Evolutionary conservation across 2,329 filamentous ascomycete species (phyloP).

Genomic region (Pseudogymnoascus sp.): DNA sequence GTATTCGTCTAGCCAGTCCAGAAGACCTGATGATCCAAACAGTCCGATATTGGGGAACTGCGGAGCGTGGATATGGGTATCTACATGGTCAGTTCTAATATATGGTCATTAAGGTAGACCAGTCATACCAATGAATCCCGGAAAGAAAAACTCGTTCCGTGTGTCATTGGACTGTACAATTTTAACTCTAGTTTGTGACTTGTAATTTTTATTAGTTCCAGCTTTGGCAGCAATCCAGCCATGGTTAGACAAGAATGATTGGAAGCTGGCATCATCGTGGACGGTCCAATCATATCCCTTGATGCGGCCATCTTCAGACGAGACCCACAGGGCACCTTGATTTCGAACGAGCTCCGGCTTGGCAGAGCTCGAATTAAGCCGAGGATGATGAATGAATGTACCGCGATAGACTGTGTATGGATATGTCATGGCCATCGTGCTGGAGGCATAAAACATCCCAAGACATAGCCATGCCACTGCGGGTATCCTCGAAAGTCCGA

Average conservation of each 20-base stretch:
- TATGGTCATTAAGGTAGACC: no score
- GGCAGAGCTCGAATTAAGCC: background rate
- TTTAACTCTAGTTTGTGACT: background rate
- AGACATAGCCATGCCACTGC: background rate
- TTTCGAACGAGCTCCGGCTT: constrained; percentile 8
- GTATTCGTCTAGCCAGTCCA: constrained; percentile 58
- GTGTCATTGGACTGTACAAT: background rate
- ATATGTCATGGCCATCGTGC: background rate
- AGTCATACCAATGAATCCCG: constrained; percentile 66
- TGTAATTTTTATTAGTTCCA: background rate
- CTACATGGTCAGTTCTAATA: constrained; percentile 25
- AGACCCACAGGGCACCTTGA: constrained; percentile 4
- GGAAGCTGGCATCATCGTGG: background rate
- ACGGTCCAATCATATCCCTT: background rate
- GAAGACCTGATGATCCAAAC: constrained; percentile 25
- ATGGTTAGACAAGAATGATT: background rate
- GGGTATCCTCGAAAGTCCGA: background rate
- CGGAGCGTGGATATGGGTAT: constrained; percentile 65
- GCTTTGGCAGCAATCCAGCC: background rate
- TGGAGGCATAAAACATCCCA: background rate
- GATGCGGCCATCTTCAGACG: background rate
- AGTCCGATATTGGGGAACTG: constrained; percentile 42
- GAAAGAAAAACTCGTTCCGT: constrained; percentile 66
- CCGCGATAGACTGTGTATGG: constrained; percentile 2
- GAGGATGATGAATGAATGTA: constrained; percentile 2